A percentile compares a stretch with the other conserved stretches of the same genome.
Conservation (phyloP, 2,329 filamentous ascomycete species). For the Beauveria varroae region DNA sequence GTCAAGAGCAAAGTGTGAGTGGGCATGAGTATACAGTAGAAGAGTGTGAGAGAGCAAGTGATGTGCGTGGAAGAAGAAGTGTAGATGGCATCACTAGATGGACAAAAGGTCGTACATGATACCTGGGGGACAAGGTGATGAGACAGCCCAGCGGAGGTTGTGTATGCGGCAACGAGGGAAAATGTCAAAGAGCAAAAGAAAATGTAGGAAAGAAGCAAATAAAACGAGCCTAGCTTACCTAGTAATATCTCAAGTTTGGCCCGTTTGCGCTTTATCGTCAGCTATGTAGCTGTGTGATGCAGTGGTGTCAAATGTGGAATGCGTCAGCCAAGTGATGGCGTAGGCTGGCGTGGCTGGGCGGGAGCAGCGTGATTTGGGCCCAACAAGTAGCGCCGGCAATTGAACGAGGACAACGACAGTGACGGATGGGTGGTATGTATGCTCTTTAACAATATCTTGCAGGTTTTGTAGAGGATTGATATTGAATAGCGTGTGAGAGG, state of each 20-base stretch:
- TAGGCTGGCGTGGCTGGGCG: neutral
- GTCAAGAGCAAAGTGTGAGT: neutral
- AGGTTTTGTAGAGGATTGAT: neutral
- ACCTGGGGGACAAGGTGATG: too few species aligned
- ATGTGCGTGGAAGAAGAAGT: neutral
- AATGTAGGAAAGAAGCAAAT: too few species aligned
- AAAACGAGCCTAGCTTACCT: neutral
- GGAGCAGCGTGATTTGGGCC: neutral
- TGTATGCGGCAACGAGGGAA: neutral
- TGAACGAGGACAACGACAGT: neutral
- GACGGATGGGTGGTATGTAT: neutral
- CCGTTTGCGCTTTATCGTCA: too few species aligned
- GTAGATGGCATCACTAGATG: neutral
- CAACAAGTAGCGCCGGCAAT: neutral
- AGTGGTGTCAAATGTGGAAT: neutral
- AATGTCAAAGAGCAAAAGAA: neutral
- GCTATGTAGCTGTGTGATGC: neutral
- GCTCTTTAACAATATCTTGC: neutral
- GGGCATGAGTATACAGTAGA: neutral
- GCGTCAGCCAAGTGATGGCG: neutral
- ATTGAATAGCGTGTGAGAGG: neutral
- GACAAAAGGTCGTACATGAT: too few species aligned
- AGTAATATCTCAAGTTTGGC: too few species aligned
- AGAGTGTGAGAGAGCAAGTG: neutral
- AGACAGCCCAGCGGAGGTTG: neutral